phyloP scores from a whole-genome alignment of 2,329 filamentous ascomycete species.

The Clonostachys byssicola region DNA sequence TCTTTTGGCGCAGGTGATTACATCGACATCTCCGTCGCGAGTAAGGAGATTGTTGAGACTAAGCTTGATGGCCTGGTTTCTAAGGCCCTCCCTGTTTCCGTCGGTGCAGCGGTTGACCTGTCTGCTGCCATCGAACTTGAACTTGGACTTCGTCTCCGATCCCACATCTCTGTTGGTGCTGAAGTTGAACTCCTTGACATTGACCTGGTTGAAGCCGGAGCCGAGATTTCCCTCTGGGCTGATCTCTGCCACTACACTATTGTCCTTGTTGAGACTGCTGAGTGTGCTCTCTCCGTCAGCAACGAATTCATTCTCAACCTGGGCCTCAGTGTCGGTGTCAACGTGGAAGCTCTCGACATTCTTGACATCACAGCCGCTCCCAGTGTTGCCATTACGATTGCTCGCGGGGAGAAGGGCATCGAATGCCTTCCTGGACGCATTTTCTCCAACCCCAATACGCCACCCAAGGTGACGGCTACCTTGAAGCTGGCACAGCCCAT shows the following conservation, averaged over 20 bases:
- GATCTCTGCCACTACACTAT: constrained; percentile 51
- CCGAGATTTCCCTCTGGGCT: constrained; percentile 40
- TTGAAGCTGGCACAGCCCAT: neutral
- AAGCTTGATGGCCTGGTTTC: constrained; percentile 29
- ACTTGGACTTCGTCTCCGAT: constrained; percentile 45
- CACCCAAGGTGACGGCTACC: constrained; percentile 2
- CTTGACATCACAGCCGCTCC: constrained; percentile 31
- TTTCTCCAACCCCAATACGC: constrained; percentile 1
- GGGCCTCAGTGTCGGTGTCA: constrained; percentile 12
- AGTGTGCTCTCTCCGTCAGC: constrained; percentile 23
- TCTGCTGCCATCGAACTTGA: constrained; percentile 40
- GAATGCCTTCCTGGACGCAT: constrained; percentile 11
- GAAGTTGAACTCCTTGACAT: constrained; percentile 16
- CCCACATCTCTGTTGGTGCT: constrained; percentile 35
- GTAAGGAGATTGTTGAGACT: constrained; percentile 29
- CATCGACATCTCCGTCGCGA: constrained; percentile 33
- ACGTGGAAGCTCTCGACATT: constrained; percentile 18
- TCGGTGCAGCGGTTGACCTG: constrained; percentile 16
- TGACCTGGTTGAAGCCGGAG: constrained; percentile 29
- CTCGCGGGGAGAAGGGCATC: constrained; percentile 8
- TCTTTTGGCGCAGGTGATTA: constrained; percentile 39
- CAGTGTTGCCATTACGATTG: constrained; percentile 31
- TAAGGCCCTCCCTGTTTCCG: constrained; percentile 14
- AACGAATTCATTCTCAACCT: constrained; percentile 13
- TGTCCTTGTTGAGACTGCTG: constrained; percentile 25